Evolutionary conservation across 2,329 filamentous ascomycete genomes (phyloP), one percentile per base, ranked within the genome.

Genomic region (Aspergillus oerlinghausenensis): DNA sequence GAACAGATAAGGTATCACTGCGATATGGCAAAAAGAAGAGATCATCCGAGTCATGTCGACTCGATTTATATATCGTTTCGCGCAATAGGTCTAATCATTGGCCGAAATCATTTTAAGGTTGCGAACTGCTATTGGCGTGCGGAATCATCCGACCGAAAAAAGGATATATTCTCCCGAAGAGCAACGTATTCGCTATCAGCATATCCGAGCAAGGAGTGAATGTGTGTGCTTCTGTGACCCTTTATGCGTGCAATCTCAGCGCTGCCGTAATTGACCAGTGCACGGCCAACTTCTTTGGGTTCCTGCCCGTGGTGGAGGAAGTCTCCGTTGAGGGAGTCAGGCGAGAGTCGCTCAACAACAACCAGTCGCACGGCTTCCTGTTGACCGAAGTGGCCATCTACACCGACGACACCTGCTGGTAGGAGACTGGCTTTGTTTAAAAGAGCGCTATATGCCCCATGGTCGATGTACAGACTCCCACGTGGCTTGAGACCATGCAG

Each of bases 171-270:
- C 73, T 96, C 91, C 60, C 92, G 81, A 67, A 94, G 80, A 9
- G 92, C 92, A 43, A 97, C 88, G 75, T 97, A 97, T 75, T 97
- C 92, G 68, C 89, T 95, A 71, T 97, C 92, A 21, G 91, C 90
- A 75, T 97, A 99, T 3, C 93, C 94, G 32, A 99, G 77, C 48
- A 94, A 78, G 9, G 82, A 81, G 50, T 86, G 81, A 61, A 99
- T 97, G 70, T 96, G 88, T 5, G 81, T 84, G 69, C 92, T 96
- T 70, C 89, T 86, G 62, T 88, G 80, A 1, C 94, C 94, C 76
- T 89, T 91, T 70, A 99, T 96, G 51, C 89, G 80, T 56, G 80
- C 77, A 59, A 99, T 92, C 75, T 99, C 93, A 1, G 82, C 79
- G 1, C 89, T 86, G n/a, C 89, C 89, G 71, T 97, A 99, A 74